A percentile compares a stretch with the other conserved stretches of the same genome.
Conservation (phyloP, 768 basidiomycete species). For the Paxillus ammoniavirescens region DNA sequence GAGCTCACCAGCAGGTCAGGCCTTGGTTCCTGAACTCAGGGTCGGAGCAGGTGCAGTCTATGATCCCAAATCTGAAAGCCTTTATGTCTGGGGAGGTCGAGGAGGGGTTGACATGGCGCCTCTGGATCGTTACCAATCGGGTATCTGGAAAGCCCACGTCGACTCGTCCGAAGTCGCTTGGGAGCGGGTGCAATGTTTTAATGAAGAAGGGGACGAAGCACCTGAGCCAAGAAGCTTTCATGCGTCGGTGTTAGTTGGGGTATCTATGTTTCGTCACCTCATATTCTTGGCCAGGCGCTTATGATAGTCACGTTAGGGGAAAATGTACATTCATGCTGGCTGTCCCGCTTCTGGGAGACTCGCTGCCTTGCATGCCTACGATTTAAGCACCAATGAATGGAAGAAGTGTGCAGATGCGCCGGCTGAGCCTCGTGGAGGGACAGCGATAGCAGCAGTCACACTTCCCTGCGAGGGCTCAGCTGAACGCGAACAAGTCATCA, state of each 20-base stretch:
- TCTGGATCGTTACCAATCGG: slow-evolving; percentile 26
- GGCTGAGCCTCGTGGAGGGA: slow-evolving; percentile 39
- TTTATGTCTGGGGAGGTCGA: slow-evolving; percentile 48
- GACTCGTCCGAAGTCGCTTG: slow-evolving; percentile 18
- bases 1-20: not conserved
- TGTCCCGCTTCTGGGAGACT: slow-evolving; percentile 39
- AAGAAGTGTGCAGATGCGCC: slow-evolving; percentile 35
- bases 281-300: not conserved
- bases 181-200: slow-evolving; percentile 26
- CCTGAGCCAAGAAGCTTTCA: slow-evolving; percentile 39
- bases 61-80: slow-evolving; percentile 12
- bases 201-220: slow-evolving; percentile 26
- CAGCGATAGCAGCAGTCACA: slow-evolving; percentile 32
- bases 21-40: slow-evolving; percentile 17
- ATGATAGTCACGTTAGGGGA: slow-evolving; percentile 17
- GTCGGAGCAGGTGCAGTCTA: slow-evolving; percentile 22
- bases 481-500: slow-evolving; percentile 20
- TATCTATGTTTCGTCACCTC: slow-evolving; percentile 6
- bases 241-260: slow-evolving; percentile 26
- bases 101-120: slow-evolving; percentile 40
- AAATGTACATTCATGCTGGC: slow-evolving; percentile 40
- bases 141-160: slow-evolving; percentile 27
- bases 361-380: slow-evolving; percentile 33
- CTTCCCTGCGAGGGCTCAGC: slow-evolving; percentile 1
- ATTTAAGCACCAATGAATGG: slow-evolving; percentile 31